These are phyloP conservation scores for Sordaria brevicollis DNA, from an alignment of 495 filamentous ascomycete species.

Conservation along the genomic window DNA sequence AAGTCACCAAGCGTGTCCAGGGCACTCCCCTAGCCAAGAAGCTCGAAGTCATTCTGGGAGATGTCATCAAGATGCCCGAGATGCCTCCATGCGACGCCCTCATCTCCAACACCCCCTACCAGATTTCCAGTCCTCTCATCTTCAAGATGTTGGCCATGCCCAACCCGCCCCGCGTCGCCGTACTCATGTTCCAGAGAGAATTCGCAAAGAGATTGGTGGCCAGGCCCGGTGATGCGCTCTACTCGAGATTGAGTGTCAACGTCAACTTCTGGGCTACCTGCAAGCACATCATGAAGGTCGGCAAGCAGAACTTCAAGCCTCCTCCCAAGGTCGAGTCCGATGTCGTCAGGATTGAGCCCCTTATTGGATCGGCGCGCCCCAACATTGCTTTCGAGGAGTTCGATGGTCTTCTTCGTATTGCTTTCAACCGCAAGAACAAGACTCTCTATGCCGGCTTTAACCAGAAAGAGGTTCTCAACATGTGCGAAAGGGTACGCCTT, in stretches of 20 bases:
- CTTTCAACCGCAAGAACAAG: slow-evolving; percentile 54
- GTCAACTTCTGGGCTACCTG: slow-evolving; percentile 91
- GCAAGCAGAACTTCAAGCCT: slow-evolving; percentile 89
- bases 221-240: slow-evolving; percentile 56
- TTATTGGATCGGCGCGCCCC: slow-evolving; percentile 55
- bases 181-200: slow-evolving; percentile 60
- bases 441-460: slow-evolving; percentile 67
- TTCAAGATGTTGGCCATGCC: slow-evolving; percentile 77
- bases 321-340: slow-evolving; percentile 83
- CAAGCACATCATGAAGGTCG: slow-evolving; percentile 82
- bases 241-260: slow-evolving; percentile 79
- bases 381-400: slow-evolving; percentile 83
- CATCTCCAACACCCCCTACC: slow-evolving; percentile 89
- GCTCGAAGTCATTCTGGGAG: slow-evolving; percentile 77
- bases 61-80: slow-evolving; percentile 77
- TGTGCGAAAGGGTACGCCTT: slow-evolving; percentile 51
- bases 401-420: slow-evolving; percentile 79
- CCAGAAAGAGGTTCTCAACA: slow-evolving; percentile 63
- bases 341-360: slow-evolving; percentile 23
- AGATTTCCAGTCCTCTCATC: slow-evolving; percentile 84
- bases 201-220: slow-evolving; percentile 25
- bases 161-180: slow-evolving; percentile 60
- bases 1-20: slow-evolving; percentile 89
- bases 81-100: slow-evolving; percentile 83
- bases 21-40: slow-evolving; percentile 70